A percentile compares a stretch with the other conserved stretches of the same genome.
Evolutionary conservation across 495 filamentous ascomycete species (phyloP).

Genomic region (Daldinia caldariorum): DNA sequence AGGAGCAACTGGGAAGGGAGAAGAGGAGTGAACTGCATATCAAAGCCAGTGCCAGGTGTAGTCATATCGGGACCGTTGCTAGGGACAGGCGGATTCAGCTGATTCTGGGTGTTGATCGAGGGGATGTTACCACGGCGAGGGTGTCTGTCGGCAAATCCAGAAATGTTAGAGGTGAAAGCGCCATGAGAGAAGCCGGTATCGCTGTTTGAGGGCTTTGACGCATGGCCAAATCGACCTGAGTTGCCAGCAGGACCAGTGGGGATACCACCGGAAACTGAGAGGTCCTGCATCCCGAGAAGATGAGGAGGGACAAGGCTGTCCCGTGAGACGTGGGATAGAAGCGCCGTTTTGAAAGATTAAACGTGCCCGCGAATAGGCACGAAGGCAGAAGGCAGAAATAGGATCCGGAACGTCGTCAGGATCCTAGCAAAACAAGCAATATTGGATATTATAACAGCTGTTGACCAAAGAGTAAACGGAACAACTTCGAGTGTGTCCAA

Average conservation of each 20-base stretch:
- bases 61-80: conserved; percentile 75
- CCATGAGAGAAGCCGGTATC: conserved; percentile 92
- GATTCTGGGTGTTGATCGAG: conserved; percentile 84
- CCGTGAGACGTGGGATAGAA: conserved; percentile 71
- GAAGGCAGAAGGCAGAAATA: conserved; percentile 48
- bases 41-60: conserved; percentile 86
- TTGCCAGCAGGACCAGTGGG: conserved; percentile 65
- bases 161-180: conserved; percentile 83
- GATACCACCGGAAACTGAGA: conserved; percentile 63
- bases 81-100: conserved; percentile 53
- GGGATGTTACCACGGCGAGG: conserved; percentile 86
- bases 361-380: conserved; percentile 64
- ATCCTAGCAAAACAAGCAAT: conserved; percentile 43
- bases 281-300: conserved; percentile 88
- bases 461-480: conserved; percentile 40
- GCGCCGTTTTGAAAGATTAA: conserved; percentile 74
- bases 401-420: conserved; percentile 37
- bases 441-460: conserved; percentile 45
- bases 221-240: conserved; percentile 68
- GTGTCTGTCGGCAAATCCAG: conserved; percentile 84
- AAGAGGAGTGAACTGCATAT: conserved; percentile 98
- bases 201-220: conserved; percentile 78
- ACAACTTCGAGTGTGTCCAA: conserved; percentile 40
- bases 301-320: conserved; percentile 81
- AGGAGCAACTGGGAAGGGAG: conserved; percentile 93